Conservation (phyloP, 73 alveolate genomes). For the Durusdinium trenchii region DNA sequence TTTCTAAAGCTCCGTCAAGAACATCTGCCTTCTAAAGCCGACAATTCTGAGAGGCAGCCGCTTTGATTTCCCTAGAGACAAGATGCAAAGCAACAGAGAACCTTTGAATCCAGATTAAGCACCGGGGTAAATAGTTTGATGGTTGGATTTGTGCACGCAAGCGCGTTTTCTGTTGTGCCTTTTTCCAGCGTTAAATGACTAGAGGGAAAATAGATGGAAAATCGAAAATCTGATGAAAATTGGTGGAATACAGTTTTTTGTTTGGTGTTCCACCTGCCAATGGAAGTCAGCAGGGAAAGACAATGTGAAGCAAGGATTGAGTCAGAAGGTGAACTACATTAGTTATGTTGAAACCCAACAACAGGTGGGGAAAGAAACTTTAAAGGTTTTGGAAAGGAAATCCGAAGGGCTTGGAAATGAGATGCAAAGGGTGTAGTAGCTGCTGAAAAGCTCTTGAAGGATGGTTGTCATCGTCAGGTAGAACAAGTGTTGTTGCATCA, state of each 20-base stretch:
- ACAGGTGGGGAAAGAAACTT: neutral
- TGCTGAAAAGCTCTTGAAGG: neutral
- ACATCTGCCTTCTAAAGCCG: too few relatives aligned
- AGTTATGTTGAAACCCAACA: neutral
- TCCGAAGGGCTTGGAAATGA: neutral
- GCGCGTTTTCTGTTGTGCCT: neutral
- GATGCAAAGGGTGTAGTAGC: neutral
- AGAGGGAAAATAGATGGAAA: neutral
- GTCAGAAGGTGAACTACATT: neutral
- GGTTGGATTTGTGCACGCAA: neutral
- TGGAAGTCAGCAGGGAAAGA: neutral
- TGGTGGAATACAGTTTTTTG: neutral
- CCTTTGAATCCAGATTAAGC: too few relatives aligned
- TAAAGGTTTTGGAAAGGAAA: neutral
- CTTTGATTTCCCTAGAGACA: too few relatives aligned
- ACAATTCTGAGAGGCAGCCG: too few relatives aligned
- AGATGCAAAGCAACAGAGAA: too few relatives aligned
- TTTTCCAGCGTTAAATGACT: neutral
- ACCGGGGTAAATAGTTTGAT: neutral
- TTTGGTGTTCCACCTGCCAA: neutral
- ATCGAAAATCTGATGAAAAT: too few relatives aligned
- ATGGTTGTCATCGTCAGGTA: neutral
- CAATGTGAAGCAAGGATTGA: neutral
- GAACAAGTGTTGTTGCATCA: conserved; percentile 12
- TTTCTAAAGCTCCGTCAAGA: too few relatives aligned